Evolutionary conservation across 2,329 filamentous ascomycete genomes (phyloP), one percentile per base, ranked within the genome.

Genomic region (Diaporthe humulicola): DNA sequence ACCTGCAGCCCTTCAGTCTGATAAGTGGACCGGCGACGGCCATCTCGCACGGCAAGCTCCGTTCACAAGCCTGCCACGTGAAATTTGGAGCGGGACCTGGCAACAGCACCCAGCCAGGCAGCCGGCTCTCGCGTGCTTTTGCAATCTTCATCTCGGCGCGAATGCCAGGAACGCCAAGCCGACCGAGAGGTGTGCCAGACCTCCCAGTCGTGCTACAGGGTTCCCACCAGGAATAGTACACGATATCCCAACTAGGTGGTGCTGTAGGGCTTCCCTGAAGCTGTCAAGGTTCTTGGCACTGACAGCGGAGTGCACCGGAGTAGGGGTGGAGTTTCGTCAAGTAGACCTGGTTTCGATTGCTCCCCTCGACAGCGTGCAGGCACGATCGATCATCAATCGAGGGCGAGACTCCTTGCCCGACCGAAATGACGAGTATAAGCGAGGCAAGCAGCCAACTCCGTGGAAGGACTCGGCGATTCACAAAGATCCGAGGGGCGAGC

Each of bases 251-350:
- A 56, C 36, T 42, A 36, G 33, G 25, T 40, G 48, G 14, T 45
- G 42, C 4, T 60, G 36, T 50, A 54, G 58, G 70, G 42, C 42
- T 36, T 61, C 22, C n/a, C 38, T 50, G 57, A 72, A 72, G 70
- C 45, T 72, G 70, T 72, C 70, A 72, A 28, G 38, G 57, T 15
- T 28, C 70, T 52, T 72, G 33, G 57, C 57, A 36, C 28, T 52
- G 70, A n/a, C 45, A 28, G 70, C 70, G 70, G 57, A 54, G 70
- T 15, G 45, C 64, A 36, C 45, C 45, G 64, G 30, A 52, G 64
- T 38, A 15, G 30, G 33, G 22, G 64, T 52, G 36, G 48, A 69
- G 64, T 25, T 9, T 54, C n/a, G 48, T 54, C 64, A 54, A 15
- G 30, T 30, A 67, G 64, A 9, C 22, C n/a, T 25, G 3, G 64